A percentile compares a stretch with the other conserved stretches of the same genome.
Conservation (phyloP, 352 stramenopile genomes). For the Phytophthora brassicae region DNA sequence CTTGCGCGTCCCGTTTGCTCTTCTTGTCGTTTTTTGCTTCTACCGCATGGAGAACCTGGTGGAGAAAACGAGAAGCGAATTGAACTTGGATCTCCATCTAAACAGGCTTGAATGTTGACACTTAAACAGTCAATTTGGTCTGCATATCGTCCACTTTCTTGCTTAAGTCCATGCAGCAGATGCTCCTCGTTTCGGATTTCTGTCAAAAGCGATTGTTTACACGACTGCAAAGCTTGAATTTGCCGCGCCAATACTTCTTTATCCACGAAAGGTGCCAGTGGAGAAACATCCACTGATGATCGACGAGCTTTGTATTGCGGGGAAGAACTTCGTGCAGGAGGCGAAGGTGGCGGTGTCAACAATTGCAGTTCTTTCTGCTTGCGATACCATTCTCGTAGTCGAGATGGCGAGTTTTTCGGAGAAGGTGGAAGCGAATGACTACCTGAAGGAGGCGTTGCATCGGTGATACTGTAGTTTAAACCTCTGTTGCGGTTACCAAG, state of each 20-base stretch:
- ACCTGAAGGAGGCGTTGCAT: background rate
- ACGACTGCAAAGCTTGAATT: conserved; percentile 65
- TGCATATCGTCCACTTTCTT: conserved; percentile 41
- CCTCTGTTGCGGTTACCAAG: conserved; percentile 10
- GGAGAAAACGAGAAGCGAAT: conserved; percentile 30
- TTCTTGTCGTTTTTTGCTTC: conserved; percentile 38
- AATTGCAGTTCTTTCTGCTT: conserved; percentile 31
- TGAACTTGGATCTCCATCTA: conserved; percentile 23
- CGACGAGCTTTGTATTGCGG: conserved; percentile 6
- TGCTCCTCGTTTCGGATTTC: conserved; percentile 72
- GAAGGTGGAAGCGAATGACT: conserved; percentile 26
- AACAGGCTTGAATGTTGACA: conserved; percentile 49
- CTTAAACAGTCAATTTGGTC: conserved; percentile 60
- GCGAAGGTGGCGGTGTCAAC: conserved; percentile 25
- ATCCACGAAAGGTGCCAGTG: conserved; percentile 35
- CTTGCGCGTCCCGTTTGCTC: conserved; percentile 46
- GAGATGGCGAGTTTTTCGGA: conserved; percentile 28
- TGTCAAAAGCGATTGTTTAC: conserved; percentile 58
- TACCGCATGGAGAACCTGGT: conserved; percentile 23
- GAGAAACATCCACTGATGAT: conserved; percentile 8
- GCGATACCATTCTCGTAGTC: conserved; percentile 30
- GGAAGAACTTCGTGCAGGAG: conserved; percentile 5
- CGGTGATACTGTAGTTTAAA: background rate
- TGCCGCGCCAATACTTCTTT: conserved; percentile 48
- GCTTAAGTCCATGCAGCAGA: conserved; percentile 59